phyloP scores from a whole-genome alignment of 139 green algal genomes.

The Volvox africanus region DNA sequence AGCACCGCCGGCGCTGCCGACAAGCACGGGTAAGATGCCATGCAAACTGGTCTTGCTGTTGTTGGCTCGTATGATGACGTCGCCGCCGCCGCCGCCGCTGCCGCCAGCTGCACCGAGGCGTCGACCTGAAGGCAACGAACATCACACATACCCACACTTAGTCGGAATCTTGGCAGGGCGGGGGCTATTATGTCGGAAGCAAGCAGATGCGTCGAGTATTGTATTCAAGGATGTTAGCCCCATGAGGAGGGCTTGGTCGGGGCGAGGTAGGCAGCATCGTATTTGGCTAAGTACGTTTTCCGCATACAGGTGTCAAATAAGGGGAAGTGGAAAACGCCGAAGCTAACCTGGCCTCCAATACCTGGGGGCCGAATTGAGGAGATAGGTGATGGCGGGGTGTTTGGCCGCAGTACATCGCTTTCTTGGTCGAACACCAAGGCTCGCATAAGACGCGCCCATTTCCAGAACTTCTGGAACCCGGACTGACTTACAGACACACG shows the following conservation, averaged over 20 bases:
- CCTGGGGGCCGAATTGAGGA: no score
- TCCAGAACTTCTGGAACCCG: not conserved
- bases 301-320: no score
- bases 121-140: not conserved
- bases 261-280: no score
- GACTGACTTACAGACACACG: not conserved
- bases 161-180: not conserved
- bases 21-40: not conserved
- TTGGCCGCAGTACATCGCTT: no score
- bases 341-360: no score
- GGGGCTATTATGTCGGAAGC: not conserved
- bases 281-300: no score
- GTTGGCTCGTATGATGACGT: conserved; percentile 20
- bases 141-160: not conserved
- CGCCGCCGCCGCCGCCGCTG: conserved; percentile 9
- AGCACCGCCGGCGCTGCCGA: not conserved
- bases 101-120: conserved; percentile 3
- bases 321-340: no score
- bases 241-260: no score
- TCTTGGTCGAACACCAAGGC: not conserved
- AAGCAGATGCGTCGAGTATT: not conserved
- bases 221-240: not conserved
- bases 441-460: not conserved
- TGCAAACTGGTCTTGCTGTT: not conserved
- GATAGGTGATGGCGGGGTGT: no score